A percentile compares a stretch with the other conserved stretches of the same genome.
phyloP scores from a whole-genome alignment of 2,329 filamentous ascomycete species.

The Claviceps sp. region DNA sequence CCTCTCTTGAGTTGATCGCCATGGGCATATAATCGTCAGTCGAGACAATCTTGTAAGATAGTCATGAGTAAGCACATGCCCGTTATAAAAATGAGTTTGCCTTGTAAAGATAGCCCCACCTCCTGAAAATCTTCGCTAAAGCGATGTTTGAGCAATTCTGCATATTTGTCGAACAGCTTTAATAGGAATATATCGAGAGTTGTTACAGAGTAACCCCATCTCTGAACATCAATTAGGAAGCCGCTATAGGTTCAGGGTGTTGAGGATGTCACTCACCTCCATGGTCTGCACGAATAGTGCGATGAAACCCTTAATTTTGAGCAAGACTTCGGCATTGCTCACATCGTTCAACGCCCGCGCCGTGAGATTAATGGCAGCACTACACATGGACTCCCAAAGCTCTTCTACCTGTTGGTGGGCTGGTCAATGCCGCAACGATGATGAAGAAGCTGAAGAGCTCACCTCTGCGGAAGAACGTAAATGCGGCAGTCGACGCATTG shows the following conservation, averaged over 20 bases:
- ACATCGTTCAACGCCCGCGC: conserved; percentile 65
- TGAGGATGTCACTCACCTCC: conserved; percentile 54
- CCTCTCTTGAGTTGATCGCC: conserved; percentile 80
- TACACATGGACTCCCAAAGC: conserved; percentile 96
- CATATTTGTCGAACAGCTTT: conserved; percentile 87
- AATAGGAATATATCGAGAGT: conserved; percentile 74
- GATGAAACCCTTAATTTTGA: conserved; percentile 92
- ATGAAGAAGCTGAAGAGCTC: conserved; percentile 17
- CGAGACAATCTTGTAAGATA: conserved; percentile 44
- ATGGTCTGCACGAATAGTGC: conserved; percentile 96
- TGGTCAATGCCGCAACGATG: background rate
- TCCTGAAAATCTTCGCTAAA: conserved; percentile 97
- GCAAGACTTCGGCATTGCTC: conserved; percentile 73
- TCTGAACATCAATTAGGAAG: conserved; percentile 72
- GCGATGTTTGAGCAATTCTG: conserved; percentile 73
- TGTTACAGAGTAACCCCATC: conserved; percentile 78
- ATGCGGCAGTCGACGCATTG: conserved; percentile 74
- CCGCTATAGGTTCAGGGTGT: conserved; percentile 37
- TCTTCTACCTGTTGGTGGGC: conserved; percentile 63
- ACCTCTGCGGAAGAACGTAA: conserved; percentile 74
- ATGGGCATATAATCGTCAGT: conserved; percentile 99
- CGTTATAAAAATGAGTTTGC: background rate
- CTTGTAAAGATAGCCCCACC: conserved; percentile 26
- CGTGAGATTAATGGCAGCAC: conserved; percentile 70
- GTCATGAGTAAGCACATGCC: background rate